Conservation (phyloP, 202 grass and related monocot species). For the Cymbopogon flexuosus region DNA sequence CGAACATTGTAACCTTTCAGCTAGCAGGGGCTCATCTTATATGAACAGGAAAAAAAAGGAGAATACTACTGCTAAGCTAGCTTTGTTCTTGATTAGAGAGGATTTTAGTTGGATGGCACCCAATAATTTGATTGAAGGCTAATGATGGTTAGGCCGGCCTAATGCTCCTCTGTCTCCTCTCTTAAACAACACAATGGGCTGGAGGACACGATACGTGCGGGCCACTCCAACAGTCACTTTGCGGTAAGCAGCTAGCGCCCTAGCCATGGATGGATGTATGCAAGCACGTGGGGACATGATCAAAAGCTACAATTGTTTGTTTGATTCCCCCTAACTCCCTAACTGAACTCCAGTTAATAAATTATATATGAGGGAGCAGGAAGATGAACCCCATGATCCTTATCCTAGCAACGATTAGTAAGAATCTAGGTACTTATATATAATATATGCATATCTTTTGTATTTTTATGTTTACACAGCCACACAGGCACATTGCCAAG, state of each 20-base stretch:
- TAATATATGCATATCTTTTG: background rate
- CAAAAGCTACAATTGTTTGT: constrained; percentile 34
- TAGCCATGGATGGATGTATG: background rate
- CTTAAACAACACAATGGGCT: constrained; percentile 19
- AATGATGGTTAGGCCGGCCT: constrained; percentile 37
- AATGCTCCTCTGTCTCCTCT: constrained; percentile 25
- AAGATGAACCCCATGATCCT: constrained; percentile 21
- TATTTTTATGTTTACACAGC: constrained; percentile 13
- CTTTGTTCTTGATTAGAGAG: background rate
- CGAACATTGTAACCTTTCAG: background rate
- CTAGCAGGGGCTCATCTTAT: no score
- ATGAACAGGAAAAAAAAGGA: background rate
- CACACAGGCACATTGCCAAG: background rate
- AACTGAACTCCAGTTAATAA: constrained; percentile 21
- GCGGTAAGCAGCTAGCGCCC: constrained; percentile 6
- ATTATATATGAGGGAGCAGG: background rate
- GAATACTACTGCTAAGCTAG: background rate
- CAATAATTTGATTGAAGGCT: constrained; percentile 27
- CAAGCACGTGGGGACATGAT: constrained; percentile 42
- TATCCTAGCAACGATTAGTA: constrained; percentile 31
- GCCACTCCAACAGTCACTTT: constrained; percentile 32
- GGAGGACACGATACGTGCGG: constrained; percentile 38
- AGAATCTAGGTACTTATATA: constrained; percentile 38
- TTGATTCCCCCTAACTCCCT: constrained; percentile 19
- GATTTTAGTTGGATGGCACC: background rate